phyloP scores from a whole-genome alignment of 306 rosid species.

The Dalbergia cochinchinensis region DNA sequence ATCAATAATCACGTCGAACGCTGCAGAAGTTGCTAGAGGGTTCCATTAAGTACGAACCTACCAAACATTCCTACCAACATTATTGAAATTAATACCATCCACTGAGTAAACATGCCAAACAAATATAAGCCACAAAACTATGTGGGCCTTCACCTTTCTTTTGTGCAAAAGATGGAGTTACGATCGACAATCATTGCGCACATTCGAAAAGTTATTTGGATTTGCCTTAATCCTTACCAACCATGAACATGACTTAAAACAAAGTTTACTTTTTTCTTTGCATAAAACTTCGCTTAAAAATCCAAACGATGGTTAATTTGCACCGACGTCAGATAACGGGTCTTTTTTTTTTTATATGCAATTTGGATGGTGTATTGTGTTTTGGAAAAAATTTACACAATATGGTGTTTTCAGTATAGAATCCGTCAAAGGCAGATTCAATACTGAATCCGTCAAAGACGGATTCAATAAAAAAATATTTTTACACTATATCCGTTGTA shows the following conservation, averaged over 20 bases:
- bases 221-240: slow-evolving; percentile 31
- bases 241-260: not conserved
- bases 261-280: no score
- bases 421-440: no score
- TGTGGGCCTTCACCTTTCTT: not conserved
- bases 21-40: slow-evolving; percentile 30
- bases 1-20: slow-evolving; percentile 10
- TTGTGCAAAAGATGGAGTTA: not conserved
- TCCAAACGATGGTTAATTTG: no score
- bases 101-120: not conserved
- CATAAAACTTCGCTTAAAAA: no score
- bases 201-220: not conserved
- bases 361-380: no score
- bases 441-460: no score
- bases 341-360: no score
- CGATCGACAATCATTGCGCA: not conserved
- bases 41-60: not conserved
- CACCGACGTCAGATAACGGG: no score
- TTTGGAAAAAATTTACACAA: no score
- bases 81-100: not conserved
- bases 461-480: no score
- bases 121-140: slow-evolving; percentile 14
- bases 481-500: no score
- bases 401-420: no score
- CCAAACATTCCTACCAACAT: slow-evolving; percentile 26